phyloP scores from a whole-genome alignment of 805 yeast genomes.

The Candida argentea region DNA sequence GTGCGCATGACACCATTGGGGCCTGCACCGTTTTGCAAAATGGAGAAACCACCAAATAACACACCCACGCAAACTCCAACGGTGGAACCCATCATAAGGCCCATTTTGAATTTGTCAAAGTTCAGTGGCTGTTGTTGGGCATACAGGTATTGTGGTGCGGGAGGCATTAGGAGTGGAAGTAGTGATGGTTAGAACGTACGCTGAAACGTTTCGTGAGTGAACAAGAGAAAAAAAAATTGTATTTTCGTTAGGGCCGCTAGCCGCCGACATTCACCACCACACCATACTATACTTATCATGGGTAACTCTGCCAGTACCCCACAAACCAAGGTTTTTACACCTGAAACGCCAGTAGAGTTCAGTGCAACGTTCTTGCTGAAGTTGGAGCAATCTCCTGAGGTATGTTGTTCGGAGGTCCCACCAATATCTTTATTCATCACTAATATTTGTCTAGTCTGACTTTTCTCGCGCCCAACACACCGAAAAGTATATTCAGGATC shows the following conservation, averaged over 20 bases:
- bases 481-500: conserved; percentile 54
- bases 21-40: conserved; percentile 91
- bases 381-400: conserved; percentile 51
- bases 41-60: conserved; percentile 86
- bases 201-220: neutral
- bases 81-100: conserved; percentile 88
- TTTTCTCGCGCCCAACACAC: conserved; percentile 62
- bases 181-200: neutral
- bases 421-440: conserved; percentile 1
- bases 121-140: conserved; percentile 59
- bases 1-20: conserved; percentile 97
- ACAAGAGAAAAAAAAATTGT: neutral
- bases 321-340: conserved; percentile 56
- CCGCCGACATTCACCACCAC: conserved; percentile 1
- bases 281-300: conserved; percentile 25
- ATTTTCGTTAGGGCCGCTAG: conserved; percentile 1
- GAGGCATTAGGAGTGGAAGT: conserved; percentile 37
- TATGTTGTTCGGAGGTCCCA: conserved; percentile 11
- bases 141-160: conserved; percentile 59
- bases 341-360: conserved; percentile 59
- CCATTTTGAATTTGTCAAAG: conserved; percentile 97
- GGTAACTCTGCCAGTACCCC: conserved; percentile 54
- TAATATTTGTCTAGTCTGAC: conserved; percentile 36
- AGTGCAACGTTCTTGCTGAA: conserved; percentile 54
- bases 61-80: conserved; percentile 94